Base-by-base conservation (phyloP, 1,139 yeast species). In the Taphrina sp. region DNA sequence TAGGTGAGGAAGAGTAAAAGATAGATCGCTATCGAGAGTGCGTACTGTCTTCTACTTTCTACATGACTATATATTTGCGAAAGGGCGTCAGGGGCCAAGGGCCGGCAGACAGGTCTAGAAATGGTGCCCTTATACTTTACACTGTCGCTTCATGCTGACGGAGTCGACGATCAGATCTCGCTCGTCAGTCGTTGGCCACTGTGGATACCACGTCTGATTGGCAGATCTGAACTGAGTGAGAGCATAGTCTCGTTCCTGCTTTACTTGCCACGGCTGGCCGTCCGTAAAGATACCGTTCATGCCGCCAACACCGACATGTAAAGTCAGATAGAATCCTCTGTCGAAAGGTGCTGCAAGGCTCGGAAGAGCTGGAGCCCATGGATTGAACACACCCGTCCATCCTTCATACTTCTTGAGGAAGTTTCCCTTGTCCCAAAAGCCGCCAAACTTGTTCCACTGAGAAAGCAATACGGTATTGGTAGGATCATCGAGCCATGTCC, bases 281-380 rank as follows among this genome's bases (percentile, higher is more conserved):
- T 57, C 61, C 3, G 52, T 38, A 29, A 60, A 60, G 38, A 44
- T 59, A 14, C 61, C 62, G 28, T 60, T 60, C 33, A 58, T 59
- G 31, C 62, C 62, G 28, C 62, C 62, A 14, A 59, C 62, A 2
- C 60, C 62, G 29, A 60, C 61, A 34, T 60, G 58, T 23, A 60
- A 16, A 17, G 58, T 60, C 42, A 60, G 33, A 39, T 58, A 55
- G 33, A 60, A 60, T 19, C 47, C 52, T 24, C 58, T 58, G 37
- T 60, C 62, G 23, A 60, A 60, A 12, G 62, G 62, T 24, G 62
- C 60, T 5, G 52, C 47, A n/a, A 23, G 22, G 12, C 46, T 44
- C 17, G 49, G 42, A 16, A 28, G 47, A 4, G 62, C 61, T n/a
- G 35, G 34, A 12, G 54, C 29, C 33, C 46, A 22, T 4, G 62